Evolutionary conservation across 768 basidiomycete species (phyloP).

Genomic region (Amanita muscaria): DNA sequence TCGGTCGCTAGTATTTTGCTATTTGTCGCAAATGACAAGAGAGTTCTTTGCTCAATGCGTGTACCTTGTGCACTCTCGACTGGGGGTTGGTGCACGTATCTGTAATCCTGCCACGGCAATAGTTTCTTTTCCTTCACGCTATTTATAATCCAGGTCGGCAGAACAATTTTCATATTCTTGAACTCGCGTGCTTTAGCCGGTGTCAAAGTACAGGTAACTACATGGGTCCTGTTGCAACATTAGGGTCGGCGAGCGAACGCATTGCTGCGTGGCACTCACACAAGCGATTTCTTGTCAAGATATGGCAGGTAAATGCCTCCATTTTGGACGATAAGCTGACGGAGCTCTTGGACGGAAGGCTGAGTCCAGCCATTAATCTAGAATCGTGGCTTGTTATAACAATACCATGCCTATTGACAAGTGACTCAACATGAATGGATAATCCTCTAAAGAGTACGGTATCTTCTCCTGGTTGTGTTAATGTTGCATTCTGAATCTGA

Average conservation of each 20-base stretch:
- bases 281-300: constrained; percentile 66
- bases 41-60: constrained; percentile 28
- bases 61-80: constrained; percentile 42
- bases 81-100: constrained; percentile 42
- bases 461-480: constrained; percentile 18
- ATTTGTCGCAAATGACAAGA: constrained; percentile 11
- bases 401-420: constrained; percentile 19
- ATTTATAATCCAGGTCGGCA: constrained; percentile 81
- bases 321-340: constrained; percentile 69
- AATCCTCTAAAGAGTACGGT: constrained; percentile 63
- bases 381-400: not conserved
- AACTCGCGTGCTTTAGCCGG: constrained; percentile 86
- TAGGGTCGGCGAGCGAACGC: not conserved
- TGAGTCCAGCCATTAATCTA: constrained; percentile 84
- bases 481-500: constrained; percentile 62
- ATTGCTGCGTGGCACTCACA: constrained; percentile 35
- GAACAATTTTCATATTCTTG: constrained; percentile 82
- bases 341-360: constrained; percentile 79
- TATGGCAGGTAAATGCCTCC: constrained; percentile 83
- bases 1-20: not conserved
- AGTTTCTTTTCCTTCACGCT: constrained; percentile 60
- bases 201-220: constrained; percentile 86
- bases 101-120: constrained; percentile 75
- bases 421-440: constrained; percentile 59
- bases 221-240: constrained; percentile 57